Evolutionary conservation across 1,284 basidiomycete species (phyloP).

Genomic region (Testicularia cyperi): DNA sequence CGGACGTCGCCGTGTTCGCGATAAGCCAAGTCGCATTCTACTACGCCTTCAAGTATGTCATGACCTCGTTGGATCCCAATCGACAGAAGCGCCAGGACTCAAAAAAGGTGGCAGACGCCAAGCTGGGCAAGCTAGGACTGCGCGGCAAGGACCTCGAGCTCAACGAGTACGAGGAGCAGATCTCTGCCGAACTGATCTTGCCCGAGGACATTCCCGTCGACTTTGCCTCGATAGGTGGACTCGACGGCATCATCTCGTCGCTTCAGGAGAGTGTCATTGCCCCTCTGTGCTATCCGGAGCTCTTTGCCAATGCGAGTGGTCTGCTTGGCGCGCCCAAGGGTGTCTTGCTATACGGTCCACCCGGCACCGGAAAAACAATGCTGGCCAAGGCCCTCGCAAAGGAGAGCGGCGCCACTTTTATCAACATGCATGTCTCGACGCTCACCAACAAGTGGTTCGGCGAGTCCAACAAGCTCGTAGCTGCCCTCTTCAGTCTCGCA

Average conservation of each 20-base stretch:
- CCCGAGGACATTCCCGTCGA: slow-evolving; percentile 64
- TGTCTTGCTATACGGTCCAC: slow-evolving; percentile 62
- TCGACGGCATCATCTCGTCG: slow-evolving; percentile 86
- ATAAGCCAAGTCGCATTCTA: slow-evolving; percentile 60
- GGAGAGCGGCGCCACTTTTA: slow-evolving; percentile 92
- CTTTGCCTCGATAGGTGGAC: slow-evolving; percentile 77
- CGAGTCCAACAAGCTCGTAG: slow-evolving; percentile 93
- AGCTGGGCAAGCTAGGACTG: slow-evolving; percentile 55
- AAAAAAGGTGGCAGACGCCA: slow-evolving; percentile 55
- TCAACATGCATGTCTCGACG: slow-evolving; percentile 64
- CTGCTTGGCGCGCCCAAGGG: slow-evolving; percentile 66
- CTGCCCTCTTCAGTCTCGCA: slow-evolving; percentile 74
- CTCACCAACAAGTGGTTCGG: slow-evolving; percentile 79
- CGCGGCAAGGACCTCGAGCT: slow-evolving; percentile 41
- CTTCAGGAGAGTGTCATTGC: slow-evolving; percentile 95
- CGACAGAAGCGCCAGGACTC: slow-evolving; percentile 55
- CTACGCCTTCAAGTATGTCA: slow-evolving; percentile 61
- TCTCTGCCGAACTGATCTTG: slow-evolving; percentile 64
- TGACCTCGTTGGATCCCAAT: slow-evolving; percentile 60
- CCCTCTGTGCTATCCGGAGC: slow-evolving; percentile 85
- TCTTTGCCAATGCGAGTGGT: slow-evolving; percentile 71
- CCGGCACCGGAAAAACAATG: slow-evolving; percentile 62
- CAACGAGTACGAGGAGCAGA: slow-evolving; percentile 63
- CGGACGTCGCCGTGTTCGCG: slow-evolving; percentile 54
- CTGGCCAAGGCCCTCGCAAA: slow-evolving; percentile 65